A percentile compares a stretch with the other conserved stretches of the same genome.
Conservation (phyloP, 768 basidiomycete genomes). For the Tulasnella calospora region DNA sequence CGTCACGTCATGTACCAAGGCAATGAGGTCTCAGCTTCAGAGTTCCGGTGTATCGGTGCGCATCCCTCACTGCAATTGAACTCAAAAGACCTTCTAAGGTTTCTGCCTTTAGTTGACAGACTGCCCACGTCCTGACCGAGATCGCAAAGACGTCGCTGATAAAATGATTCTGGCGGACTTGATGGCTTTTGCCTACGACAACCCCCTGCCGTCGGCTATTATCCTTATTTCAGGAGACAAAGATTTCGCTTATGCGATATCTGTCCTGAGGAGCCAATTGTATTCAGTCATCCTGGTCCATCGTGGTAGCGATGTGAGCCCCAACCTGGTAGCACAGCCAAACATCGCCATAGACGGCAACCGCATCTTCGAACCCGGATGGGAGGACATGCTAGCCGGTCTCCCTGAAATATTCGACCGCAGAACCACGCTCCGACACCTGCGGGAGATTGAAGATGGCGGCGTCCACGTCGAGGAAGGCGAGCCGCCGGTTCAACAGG, state of each 20-base stretch:
- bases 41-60: slow-evolving; percentile 45
- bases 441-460: not conserved
- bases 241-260: slow-evolving; percentile 61
- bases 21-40: slow-evolving; percentile 44
- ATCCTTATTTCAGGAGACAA: slow-evolving; percentile 63
- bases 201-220: slow-evolving; percentile 49
- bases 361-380: not conserved
- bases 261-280: slow-evolving; percentile 50
- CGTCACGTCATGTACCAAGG: slow-evolving; percentile 38
- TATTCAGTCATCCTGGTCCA: slow-evolving; percentile 50
- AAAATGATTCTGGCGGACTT: slow-evolving; percentile 62
- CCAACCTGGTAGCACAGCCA: not conserved
- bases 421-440: not conserved
- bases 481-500: not conserved
- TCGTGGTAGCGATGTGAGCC: not conserved
- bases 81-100: slow-evolving; percentile 39
- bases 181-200: slow-evolving; percentile 61
- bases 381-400: not conserved
- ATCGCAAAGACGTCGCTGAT: slow-evolving; percentile 40
- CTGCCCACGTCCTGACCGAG: slow-evolving; percentile 28
- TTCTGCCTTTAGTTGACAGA: slow-evolving; percentile 32
- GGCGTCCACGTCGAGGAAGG: not conserved
- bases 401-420: not conserved
- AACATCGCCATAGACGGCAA: not conserved
- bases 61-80: slow-evolving; percentile 37